phyloP scores from a whole-genome alignment of 768 basidiomycete genomes.

The Boletus insuetus region DNA sequence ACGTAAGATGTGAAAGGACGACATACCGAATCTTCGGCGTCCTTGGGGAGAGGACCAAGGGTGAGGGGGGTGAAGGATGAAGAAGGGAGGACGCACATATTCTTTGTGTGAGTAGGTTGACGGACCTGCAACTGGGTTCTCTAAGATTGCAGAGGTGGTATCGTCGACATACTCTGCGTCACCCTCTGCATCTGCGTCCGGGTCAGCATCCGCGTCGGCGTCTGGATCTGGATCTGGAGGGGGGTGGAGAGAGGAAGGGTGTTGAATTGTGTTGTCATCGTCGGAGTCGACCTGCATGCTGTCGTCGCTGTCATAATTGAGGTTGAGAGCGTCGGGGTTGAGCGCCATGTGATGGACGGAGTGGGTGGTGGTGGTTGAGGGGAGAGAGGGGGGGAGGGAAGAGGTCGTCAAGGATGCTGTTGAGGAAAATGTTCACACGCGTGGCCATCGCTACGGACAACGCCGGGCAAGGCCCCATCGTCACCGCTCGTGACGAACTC shows the following conservation, averaged over 20 bases:
- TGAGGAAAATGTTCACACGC: constrained; percentile 41
- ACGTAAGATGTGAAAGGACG: constrained; percentile 9
- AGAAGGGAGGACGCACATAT: constrained; percentile 48
- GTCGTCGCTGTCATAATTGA: constrained; percentile 52
- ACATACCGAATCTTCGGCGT: constrained; percentile 33
- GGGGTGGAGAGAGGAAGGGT: constrained; percentile 16
- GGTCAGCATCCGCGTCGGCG: constrained; percentile 58
- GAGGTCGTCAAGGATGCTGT: constrained; percentile 41
- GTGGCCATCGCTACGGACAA: constrained; percentile 43
- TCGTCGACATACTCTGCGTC: constrained; percentile 42
- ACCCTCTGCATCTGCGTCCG: constrained; percentile 40
- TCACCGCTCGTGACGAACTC: constrained; percentile 42
- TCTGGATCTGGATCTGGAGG: constrained; percentile 41
- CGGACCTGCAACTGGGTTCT: constrained; percentile 37
- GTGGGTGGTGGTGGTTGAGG: constrained; percentile 34
- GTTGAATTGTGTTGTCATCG: constrained; percentile 31
- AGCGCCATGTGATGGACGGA: constrained; percentile 33
- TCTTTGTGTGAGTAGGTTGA: constrained; percentile 51
- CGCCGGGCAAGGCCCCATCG: constrained; percentile 43
- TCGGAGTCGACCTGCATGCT: constrained; percentile 75
- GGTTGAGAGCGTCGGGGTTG: constrained; percentile 45
- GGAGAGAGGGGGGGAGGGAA: constrained; percentile 33
- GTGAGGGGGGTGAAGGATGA: constrained; percentile 4
- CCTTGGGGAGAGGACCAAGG: constrained; percentile 13
- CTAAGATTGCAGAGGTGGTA: constrained; percentile 35